Percentiles rank a stretch among this genome's conserved stretches.
These are phyloP conservation scores for Rhodotorula babjevae DNA, from an alignment of 768 basidiomycete genomes.

Conservation along the genomic window DNA sequence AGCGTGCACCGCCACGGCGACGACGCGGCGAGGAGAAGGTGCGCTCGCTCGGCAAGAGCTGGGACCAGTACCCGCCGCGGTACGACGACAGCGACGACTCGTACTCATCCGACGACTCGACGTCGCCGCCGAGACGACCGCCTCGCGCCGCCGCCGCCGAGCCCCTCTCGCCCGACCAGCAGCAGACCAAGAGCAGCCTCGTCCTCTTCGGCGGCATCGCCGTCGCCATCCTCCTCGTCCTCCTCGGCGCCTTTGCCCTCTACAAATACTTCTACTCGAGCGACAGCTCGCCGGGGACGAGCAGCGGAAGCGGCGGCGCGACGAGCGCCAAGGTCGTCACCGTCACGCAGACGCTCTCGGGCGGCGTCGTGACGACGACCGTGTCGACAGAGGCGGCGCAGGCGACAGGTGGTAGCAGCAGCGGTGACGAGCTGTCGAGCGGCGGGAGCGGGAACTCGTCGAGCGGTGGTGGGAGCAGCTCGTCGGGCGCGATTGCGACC, in stretches of 20 bases:
- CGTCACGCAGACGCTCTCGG: neutral
- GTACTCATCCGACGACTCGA: neutral
- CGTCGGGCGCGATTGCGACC: neutral
- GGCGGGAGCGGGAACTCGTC: neutral
- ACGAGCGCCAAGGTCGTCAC: neutral
- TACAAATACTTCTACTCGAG: neutral
- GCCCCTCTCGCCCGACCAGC: neutral
- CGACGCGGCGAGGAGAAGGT: neutral
- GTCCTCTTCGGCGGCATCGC: conserved; percentile 14
- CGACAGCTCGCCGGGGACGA: too few species aligned
- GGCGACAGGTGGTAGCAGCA: neutral
- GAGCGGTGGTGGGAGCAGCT: too few species aligned
- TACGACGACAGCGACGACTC: neutral
- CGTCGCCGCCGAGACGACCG: neutral
- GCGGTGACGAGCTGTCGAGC: too few species aligned
- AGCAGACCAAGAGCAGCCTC: neutral
- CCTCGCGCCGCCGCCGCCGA: neutral
- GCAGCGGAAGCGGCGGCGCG: too few species aligned
- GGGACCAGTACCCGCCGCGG: conserved; percentile 1
- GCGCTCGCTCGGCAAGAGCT: neutral
- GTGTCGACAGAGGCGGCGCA: neutral
- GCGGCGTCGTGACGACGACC: conserved; percentile 2
- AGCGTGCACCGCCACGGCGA: too few species aligned
- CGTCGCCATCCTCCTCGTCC: conserved; percentile 3
- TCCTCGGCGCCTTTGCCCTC: conserved; percentile 1